Evolutionary conservation across 2,329 filamentous ascomycete genomes (phyloP).

Genomic region (Phyllosticta capitalensis): DNA sequence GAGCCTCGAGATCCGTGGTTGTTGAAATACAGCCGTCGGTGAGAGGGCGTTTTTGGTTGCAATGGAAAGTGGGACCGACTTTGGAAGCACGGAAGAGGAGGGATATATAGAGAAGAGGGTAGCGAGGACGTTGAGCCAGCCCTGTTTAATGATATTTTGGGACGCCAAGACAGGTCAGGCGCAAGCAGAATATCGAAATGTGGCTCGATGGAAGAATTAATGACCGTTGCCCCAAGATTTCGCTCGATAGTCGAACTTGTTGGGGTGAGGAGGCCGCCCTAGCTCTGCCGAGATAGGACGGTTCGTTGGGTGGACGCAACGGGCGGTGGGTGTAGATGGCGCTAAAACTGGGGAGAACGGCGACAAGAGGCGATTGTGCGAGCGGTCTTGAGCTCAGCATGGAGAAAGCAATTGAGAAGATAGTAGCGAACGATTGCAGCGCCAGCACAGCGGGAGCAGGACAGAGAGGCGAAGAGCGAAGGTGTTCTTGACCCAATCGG

Average conservation of each 20-base stretch:
- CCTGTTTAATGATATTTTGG: neutral
- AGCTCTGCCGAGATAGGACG: neutral
- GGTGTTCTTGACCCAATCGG: neutral
- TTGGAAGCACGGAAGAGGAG: neutral
- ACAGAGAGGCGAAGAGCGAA: conserved; percentile 2
- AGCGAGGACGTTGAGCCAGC: neutral
- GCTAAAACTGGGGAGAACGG: neutral
- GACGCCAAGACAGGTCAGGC: neutral
- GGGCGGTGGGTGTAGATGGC: neutral
- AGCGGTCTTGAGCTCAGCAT: conserved; percentile 7
- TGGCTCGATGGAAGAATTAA: neutral
- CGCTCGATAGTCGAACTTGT: neutral
- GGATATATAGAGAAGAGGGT: neutral
- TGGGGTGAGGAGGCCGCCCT: neutral
- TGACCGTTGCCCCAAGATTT: neutral
- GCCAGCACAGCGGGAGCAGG: neutral
- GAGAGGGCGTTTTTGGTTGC: neutral
- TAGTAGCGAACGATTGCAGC: conserved; percentile 8
- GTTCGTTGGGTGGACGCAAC: conserved; percentile 1
- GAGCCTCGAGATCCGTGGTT: neutral
- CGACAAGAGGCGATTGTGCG: conserved; percentile 3
- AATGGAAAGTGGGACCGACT: neutral
- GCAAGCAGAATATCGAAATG: neutral
- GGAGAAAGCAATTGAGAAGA: conserved; percentile 1
- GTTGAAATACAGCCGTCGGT: neutral